phyloP scores from a whole-genome alignment of 768 basidiomycete genomes.

The Leucogyrophana mollusca region DNA sequence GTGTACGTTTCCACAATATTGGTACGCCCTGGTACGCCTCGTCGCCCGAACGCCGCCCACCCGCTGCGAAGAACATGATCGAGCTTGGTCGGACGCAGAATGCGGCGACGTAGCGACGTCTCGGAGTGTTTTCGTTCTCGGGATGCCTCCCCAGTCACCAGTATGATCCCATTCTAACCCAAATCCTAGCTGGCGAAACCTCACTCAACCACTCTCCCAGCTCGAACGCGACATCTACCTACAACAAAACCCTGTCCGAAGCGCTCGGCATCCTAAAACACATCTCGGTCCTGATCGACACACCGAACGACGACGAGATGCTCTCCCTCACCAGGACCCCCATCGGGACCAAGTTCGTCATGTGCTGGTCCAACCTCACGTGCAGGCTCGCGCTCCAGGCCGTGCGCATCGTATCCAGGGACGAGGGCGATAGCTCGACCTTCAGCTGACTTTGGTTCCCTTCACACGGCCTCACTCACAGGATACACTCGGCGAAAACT shows the following conservation, averaged over 20 bases:
- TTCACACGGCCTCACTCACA: too few species aligned
- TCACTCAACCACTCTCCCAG: slow-evolving; percentile 92
- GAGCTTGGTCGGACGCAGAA: slow-evolving; percentile 95
- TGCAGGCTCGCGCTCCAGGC: slow-evolving; percentile 92
- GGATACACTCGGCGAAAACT: too few species aligned
- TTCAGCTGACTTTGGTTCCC: too few species aligned
- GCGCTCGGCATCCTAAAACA: slow-evolving; percentile 85
- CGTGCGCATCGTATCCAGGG: slow-evolving; percentile 82
- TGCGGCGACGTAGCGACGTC: slow-evolving; percentile 99
- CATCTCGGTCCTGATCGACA: slow-evolving; percentile 90
- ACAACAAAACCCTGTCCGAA: slow-evolving; percentile 93
- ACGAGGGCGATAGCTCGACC: too few species aligned
- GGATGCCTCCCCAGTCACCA: slow-evolving; percentile 41
- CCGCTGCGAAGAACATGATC: slow-evolving; percentile 99
- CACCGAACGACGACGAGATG: slow-evolving; percentile 85
- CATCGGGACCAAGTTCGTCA: slow-evolving; percentile 97
- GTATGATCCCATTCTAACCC: background rate
- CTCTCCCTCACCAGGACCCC: slow-evolving; percentile 96
- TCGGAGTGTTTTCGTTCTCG: slow-evolving; percentile 95
- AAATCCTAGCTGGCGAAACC: slow-evolving; percentile 78
- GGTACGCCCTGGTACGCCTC: too few species aligned
- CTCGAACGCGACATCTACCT: slow-evolving; percentile 95
- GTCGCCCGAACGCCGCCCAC: too few species aligned
- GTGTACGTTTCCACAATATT: too few species aligned
- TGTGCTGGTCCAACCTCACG: slow-evolving; percentile 97